Evolutionary conservation across 768 basidiomycete species (phyloP), one percentile per base, ranked within the genome.

Genomic region (Hortiboletus campestris): DNA sequence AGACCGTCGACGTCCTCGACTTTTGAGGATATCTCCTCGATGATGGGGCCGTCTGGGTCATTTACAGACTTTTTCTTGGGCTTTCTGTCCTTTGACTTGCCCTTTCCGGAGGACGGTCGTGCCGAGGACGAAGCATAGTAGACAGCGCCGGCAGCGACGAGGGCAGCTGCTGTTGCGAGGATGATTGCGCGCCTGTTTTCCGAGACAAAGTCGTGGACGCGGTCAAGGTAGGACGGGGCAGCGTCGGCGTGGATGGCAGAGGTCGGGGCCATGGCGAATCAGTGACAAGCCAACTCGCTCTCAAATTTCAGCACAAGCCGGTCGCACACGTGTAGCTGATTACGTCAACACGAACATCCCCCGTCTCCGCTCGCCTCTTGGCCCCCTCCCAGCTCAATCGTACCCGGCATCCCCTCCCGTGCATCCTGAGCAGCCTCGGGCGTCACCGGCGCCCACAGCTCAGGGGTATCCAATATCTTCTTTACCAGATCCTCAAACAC

Each of bases 391-490:
- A 79, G 61, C 38, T 74, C 70, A 36, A 80, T 79, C 51, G 68
- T 77, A 1, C 78, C 78, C 2, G 78, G 78, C 78, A 79, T 79
- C 5, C 63, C 72, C 52, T 56, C 66, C 22, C 38, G 31, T 11
- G 49, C 29, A 3, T 51, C 22, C 53, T 49, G 43, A 52, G 8
- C 55, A n/a, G 39, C 46, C 43, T 66, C 63, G 0, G 64, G 62
- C 53, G 62, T 65, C 32, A 61, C 70, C 50, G 73, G 66, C 25
- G 82, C 80, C 91, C 91, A 94, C 46, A 95, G 73, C 68, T 86
- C 87, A 0, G 91, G 90, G 0, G 89, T 91, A 36, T 91, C 89
- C 49, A 95, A 62, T 56, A 96, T 95, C 73, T 81, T 80, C 67
- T 82, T 80, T 20, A 97, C 94, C 7, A 96, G 83, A 51, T 89